A percentile compares a stretch with the other conserved stretches of the same genome.
Evolutionary conservation across 169 alveolate species (phyloP).

Genomic region (Plasmodium chabaudi): DNA sequence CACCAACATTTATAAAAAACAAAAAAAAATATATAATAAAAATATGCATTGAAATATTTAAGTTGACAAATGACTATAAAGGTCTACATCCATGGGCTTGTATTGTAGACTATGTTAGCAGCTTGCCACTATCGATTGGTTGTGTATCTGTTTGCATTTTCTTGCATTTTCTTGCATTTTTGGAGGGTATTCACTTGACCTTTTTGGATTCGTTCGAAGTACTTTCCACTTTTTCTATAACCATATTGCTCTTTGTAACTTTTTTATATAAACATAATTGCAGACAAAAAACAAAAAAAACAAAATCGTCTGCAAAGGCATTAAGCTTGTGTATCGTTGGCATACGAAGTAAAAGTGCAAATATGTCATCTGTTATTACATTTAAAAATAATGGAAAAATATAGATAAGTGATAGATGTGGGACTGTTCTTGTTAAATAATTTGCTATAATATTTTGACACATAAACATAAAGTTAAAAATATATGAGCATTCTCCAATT

Average conservation of each 20-base stretch:
- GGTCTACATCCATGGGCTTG: too few species aligned
- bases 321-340: slow-evolving; percentile 32
- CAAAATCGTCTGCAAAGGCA: slow-evolving; percentile 28
- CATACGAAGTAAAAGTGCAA: slow-evolving; percentile 23
- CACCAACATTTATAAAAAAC: too few species aligned
- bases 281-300: slow-evolving; percentile 23
- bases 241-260: neutral
- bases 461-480: slow-evolving; percentile 51
- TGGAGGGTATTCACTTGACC: neutral
- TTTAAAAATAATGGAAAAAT: slow-evolving; percentile 21
- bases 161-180: too few species aligned
- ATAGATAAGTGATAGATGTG: neutral
- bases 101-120: too few species aligned
- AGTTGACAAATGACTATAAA: too few species aligned
- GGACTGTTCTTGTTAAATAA: slow-evolving; percentile 17
- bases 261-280: slow-evolving; percentile 47
- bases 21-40: too few species aligned
- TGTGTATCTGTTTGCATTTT: too few species aligned
- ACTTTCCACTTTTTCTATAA: neutral
- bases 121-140: too few species aligned
- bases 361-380: slow-evolving; percentile 39
- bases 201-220: slow-evolving; percentile 14
- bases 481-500: slow-evolving; percentile 19
- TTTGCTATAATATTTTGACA: slow-evolving; percentile 45
- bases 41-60: too few species aligned